Conservation (phyloP, 164 flowering plant genomes). For the Amborella trichopoda region DNA sequence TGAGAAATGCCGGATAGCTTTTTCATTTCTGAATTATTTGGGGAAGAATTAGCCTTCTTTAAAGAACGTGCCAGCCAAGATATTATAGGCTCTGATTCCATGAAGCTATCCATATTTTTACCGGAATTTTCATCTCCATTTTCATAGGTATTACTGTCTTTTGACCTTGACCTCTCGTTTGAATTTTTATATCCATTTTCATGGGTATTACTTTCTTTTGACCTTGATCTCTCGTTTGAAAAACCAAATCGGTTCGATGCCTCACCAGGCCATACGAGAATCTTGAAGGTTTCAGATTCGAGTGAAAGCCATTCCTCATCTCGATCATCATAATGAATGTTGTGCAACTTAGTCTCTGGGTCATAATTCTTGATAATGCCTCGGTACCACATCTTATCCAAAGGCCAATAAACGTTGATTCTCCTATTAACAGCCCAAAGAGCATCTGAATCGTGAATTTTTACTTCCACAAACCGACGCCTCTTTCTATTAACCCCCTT, state of each 20-base stretch:
- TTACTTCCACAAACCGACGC: constrained; percentile 80
- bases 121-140: too few relatives aligned
- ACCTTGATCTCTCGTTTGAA: constrained; percentile 16
- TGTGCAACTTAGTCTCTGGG: constrained; percentile 55
- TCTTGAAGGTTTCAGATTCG: constrained; percentile 71
- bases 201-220: constrained; percentile 12
- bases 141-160: too few relatives aligned
- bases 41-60: constrained; percentile 36
- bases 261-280: constrained; percentile 71
- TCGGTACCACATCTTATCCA: constrained; percentile 89
- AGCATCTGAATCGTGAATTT: constrained; percentile 42
- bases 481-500: constrained; percentile 37
- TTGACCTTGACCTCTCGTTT: too few relatives aligned
- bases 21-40: constrained; percentile 28
- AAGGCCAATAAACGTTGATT: constrained; percentile 93
- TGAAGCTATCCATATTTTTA: too few relatives aligned
- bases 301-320: constrained; percentile 95
- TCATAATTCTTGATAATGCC: constrained; percentile 73
- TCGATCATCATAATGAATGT: constrained; percentile 89
- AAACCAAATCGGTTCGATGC: constrained; percentile 35
- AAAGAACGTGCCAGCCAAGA: constrained; percentile 77
- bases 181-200: constrained; percentile 15
- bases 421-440: constrained; percentile 63
- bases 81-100: constrained; percentile 83
- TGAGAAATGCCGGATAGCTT: constrained; percentile 14